Conservation (phyloP, 1,284 basidiomycete genomes). For the Leccinum subatratum region DNA sequence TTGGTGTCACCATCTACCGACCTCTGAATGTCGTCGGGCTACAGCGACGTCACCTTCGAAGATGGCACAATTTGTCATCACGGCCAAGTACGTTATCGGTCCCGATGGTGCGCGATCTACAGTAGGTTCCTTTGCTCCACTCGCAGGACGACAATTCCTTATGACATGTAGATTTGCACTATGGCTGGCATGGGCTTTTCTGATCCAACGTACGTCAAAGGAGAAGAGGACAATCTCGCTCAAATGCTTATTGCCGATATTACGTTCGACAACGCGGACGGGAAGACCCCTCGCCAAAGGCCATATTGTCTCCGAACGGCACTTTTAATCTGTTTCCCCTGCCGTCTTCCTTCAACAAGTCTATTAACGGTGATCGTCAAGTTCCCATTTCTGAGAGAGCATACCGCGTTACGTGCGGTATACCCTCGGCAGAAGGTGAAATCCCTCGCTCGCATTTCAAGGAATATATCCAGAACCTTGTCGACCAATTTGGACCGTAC, state of each 20-base stretch:
- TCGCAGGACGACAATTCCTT: not conserved
- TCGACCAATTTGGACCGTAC: too few species aligned
- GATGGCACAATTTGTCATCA: slow-evolving; percentile 43
- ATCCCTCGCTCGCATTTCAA: slow-evolving; percentile 31
- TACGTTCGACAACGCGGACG: not conserved
- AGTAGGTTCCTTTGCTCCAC: slow-evolving; percentile 36
- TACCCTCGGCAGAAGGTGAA: slow-evolving; percentile 25
- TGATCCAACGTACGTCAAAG: slow-evolving; percentile 12
- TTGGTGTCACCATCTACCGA: slow-evolving; percentile 23
- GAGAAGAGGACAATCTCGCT: slow-evolving; percentile 9
- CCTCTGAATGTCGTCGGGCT: slow-evolving; percentile 30
- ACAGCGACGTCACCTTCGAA: slow-evolving; percentile 46
- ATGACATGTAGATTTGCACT: slow-evolving; percentile 18
- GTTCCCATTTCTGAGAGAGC: slow-evolving; percentile 13
- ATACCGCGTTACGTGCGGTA: slow-evolving; percentile 35
- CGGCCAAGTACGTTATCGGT: slow-evolving; percentile 36
- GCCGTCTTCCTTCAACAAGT: slow-evolving; percentile 28
- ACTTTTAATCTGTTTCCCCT: slow-evolving; percentile 16
- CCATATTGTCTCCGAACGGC: slow-evolving; percentile 21
- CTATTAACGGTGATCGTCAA: slow-evolving; percentile 4
- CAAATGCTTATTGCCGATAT: slow-evolving; percentile 21
- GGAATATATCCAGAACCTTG: too few species aligned
- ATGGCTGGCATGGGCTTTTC: slow-evolving; percentile 18
- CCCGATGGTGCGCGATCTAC: slow-evolving; percentile 34
- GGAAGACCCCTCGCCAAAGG: not conserved